Evolutionary conservation across 495 filamentous ascomycete species (phyloP).

Genomic region (Ascobolus immersus): DNA sequence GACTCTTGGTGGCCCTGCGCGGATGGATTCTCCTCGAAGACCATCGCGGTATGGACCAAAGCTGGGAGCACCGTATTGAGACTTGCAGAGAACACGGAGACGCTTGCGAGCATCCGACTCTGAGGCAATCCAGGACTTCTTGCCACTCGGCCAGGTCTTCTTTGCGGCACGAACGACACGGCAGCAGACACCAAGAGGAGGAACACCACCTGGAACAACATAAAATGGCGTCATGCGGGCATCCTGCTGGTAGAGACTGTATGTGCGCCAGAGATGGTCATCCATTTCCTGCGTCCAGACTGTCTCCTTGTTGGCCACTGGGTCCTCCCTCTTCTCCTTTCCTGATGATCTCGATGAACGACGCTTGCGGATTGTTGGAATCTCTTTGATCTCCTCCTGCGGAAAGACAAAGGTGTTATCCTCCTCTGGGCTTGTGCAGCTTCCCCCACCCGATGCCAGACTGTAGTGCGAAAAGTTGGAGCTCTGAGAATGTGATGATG

Average conservation of each 20-base stretch:
- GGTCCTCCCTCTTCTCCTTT: no score
- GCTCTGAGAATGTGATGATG: no score
- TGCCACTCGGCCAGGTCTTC: slow-evolving; percentile 51
- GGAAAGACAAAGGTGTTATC: no score
- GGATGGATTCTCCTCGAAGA: neutral
- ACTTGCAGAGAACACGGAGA: slow-evolving; percentile 59
- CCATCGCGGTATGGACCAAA: slow-evolving; percentile 2
- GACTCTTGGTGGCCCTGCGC: no score
- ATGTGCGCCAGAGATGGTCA: slow-evolving; percentile 78
- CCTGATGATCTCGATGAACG: no score
- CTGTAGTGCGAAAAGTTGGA: no score
- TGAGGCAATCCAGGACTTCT: slow-evolving; percentile 47
- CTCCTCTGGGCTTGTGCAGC: no score
- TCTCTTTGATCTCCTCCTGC: no score
- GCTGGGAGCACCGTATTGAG: slow-evolving; percentile 33
- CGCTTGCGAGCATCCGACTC: slow-evolving; percentile 53
- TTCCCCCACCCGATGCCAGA: no score
- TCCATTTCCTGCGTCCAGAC: slow-evolving; percentile 85
- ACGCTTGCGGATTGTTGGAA: no score
- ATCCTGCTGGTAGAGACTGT: slow-evolving; percentile 65
- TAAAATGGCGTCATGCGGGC: slow-evolving; percentile 86
- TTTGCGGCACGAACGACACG: slow-evolving; percentile 70
- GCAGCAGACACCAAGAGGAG: slow-evolving; percentile 69
- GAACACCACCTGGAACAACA: slow-evolving; percentile 59
- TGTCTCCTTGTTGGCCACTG: no score